phyloP scores from a whole-genome alignment of 2,329 filamentous ascomycete genomes.

The Hawksworthiomyces lignivorus region DNA sequence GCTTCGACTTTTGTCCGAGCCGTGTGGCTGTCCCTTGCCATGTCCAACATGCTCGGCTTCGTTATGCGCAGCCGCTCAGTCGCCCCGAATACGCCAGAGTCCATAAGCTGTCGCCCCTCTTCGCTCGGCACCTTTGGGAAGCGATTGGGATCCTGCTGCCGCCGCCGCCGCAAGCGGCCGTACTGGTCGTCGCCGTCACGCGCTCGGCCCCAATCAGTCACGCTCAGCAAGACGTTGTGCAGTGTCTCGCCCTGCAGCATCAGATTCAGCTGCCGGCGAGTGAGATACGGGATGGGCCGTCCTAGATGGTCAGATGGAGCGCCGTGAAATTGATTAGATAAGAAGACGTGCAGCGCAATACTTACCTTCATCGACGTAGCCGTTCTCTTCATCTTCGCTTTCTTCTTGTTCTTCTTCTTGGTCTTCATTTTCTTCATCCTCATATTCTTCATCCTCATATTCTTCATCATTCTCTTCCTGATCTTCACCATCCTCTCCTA shows the following conservation, averaged over 20 bases:
- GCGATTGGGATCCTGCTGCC: constrained; percentile 44
- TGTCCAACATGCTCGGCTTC: constrained; percentile 3
- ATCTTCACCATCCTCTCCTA: constrained; percentile 9
- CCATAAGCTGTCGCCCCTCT: constrained; percentile 70
- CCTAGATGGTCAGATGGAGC: constrained; percentile 1
- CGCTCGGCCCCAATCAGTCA: neutral
- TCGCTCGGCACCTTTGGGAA: constrained; percentile 84
- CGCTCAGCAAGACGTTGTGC: constrained; percentile 15
- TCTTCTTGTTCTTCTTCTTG: constrained; percentile 13
- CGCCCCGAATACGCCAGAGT: constrained; percentile 69
- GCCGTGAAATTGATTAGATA: neutral
- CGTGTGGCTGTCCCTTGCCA: constrained; percentile 3
- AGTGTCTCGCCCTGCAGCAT: constrained; percentile 18
- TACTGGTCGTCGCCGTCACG: constrained; percentile 20
- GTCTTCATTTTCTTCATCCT: constrained; percentile 13
- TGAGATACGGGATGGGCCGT: constrained; percentile 10
- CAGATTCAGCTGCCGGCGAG: constrained; percentile 18
- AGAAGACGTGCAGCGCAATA: no score
- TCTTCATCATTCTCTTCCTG: constrained; percentile 15
- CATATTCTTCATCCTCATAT: constrained; percentile 18
- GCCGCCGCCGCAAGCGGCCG: constrained; percentile 25
- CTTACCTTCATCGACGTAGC: constrained; percentile 14
- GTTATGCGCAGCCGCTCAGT: constrained; percentile 40
- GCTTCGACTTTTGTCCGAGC: constrained; percentile 25
- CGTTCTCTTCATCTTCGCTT: constrained; percentile 18